These are phyloP conservation scores for Stachybotrys elegans DNA, from an alignment of 2,329 filamentous ascomycete genomes.

Conservation along the genomic window DNA sequence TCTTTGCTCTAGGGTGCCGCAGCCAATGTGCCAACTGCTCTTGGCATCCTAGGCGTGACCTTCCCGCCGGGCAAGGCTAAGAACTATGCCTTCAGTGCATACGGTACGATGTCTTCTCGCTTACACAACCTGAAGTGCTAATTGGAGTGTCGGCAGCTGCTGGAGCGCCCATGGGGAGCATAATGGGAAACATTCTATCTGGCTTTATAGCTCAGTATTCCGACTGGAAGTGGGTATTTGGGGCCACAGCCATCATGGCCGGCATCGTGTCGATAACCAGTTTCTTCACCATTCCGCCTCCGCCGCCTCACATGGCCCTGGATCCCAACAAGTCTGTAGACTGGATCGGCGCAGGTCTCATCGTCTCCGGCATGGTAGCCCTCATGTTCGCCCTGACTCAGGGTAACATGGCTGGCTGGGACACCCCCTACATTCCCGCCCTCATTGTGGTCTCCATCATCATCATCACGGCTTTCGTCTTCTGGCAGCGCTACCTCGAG, in stretches of 20 bases:
- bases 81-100: conserved; percentile 65
- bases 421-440: conserved; percentile 54
- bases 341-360: conserved; percentile 60
- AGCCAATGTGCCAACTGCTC: conserved; percentile 65
- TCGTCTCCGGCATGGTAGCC: conserved; percentile 57
- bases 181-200: conserved; percentile 60
- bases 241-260: conserved; percentile 56
- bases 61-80: conserved; percentile 64
- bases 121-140: background rate
- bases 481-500: conserved; percentile 51
- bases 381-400: conserved; percentile 64
- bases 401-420: conserved; percentile 66
- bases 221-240: conserved; percentile 65
- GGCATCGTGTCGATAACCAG: conserved; percentile 51
- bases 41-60: conserved; percentile 64
- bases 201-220: conserved; percentile 59
- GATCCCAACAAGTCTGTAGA: conserved; percentile 43
- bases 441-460: conserved; percentile 54
- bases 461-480: conserved; percentile 50
- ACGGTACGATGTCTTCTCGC: conserved; percentile 33
- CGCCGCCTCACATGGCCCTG: conserved; percentile 16
- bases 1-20: conserved; percentile 48
- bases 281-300: conserved; percentile 54
- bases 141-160: conserved; percentile 34
- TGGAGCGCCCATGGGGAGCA: conserved; percentile 58